Conservation (phyloP, 73 alveolate genomes). For the Paramecium tetraurelia region DNA sequence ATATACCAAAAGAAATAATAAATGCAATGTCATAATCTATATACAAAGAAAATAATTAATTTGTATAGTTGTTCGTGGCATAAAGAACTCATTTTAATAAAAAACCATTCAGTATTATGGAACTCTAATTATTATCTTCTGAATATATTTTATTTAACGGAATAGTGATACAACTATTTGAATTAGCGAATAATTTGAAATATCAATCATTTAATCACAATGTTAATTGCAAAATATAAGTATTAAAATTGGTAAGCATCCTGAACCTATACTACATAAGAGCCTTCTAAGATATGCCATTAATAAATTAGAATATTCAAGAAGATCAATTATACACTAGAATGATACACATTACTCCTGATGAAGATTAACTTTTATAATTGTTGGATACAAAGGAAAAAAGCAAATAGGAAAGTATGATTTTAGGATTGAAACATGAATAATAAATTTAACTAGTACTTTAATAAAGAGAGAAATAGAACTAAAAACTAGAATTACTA, state of each 20-base stretch:
- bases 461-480: not conserved
- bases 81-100: not conserved
- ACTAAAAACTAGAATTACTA: not conserved
- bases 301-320: not conserved
- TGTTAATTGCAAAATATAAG: not conserved
- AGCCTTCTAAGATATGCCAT: not conserved
- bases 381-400: not conserved
- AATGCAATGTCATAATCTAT: not conserved
- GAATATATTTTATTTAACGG: not conserved
- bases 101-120: not conserved
- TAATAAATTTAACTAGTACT: not conserved
- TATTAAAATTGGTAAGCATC: not conserved
- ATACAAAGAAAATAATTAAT: not conserved
- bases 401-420: not conserved
- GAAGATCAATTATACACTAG: not conserved
- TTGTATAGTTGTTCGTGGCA: not conserved
- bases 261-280: not conserved
- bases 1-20: not conserved
- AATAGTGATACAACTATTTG: not conserved
- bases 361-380: not conserved
- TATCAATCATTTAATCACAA: not conserved
- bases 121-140: not conserved
- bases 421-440: not conserved
- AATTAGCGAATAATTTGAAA: not conserved
- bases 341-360: not conserved